Base-by-base conservation (phyloP, 139 green algal genomes). In the Coelastrella sp. region DNA sequence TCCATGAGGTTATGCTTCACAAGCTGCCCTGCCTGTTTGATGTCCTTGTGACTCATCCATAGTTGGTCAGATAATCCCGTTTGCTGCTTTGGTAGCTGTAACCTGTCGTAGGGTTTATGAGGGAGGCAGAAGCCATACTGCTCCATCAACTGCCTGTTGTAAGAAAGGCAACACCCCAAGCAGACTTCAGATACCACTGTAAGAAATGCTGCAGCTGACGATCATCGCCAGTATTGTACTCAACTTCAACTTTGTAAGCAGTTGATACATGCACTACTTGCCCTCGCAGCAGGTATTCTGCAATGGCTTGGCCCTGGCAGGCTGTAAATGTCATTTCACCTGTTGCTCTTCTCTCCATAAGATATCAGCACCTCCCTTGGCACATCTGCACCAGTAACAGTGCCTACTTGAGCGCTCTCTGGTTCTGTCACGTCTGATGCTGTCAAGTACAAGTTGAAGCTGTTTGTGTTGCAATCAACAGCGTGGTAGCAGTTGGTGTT, bases 91-190 rank as follows among this genome's bases (percentile, higher is more conserved):
- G 13, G 8, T 41, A 72, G 38, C 4, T 38, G 27, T 19, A 84
- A 13, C 25, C 59, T 75, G 40, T 92, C 89, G 37, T 83, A 84
- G 4, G 83, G 79, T 32, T 92, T 90, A 21, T 85, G 79, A 64
- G 72, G 25, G 37, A 89, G 15, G 2, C 86, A 53, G 68, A 90
- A 90, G 1, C 89, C 91, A 38, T 94, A 93, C 75, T 89, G 85
- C 51, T 90, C 83, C 51, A 94, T 84, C 43, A 94, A 73, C 3
- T 89, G 66, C 79, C 89, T 94, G 87, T 78, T 67, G 7, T 2
- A 13, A 51, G 27, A 30, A 41, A 7, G 30, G 53, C 15, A 7
- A 32, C 5, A 63, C 27, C 19, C 8, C n/a, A n/a, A n/a, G 45
- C 11, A 57, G 45, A 23, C 45, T 57, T 23, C 45, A 57, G 15